phyloP scores from a whole-genome alignment of 1,139 yeast species.

The Saccharomyces hybrid region DNA sequence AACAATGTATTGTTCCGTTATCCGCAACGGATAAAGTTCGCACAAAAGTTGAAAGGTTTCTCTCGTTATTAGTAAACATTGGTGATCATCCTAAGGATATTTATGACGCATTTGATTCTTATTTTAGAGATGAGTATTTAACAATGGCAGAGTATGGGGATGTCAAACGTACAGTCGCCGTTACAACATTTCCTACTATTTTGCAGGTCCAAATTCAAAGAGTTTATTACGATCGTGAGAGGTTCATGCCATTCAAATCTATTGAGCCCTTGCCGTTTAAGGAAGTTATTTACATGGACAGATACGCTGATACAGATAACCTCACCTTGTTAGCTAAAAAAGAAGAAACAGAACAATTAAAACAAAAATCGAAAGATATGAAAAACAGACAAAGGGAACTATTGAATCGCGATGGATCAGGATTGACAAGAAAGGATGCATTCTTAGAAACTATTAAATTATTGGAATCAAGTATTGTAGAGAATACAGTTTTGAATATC shows the following conservation, averaged over 20 bases:
- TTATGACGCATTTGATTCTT: conserved; percentile 82
- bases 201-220: conserved; percentile 89
- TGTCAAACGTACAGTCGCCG: conserved; percentile 65
- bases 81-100: conserved; percentile 83
- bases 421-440: conserved; percentile 44
- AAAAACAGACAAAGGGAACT: conserved; percentile 39
- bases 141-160: conserved; percentile 58
- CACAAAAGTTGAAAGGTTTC: conserved; percentile 65
- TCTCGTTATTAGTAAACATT: conserved; percentile 73
- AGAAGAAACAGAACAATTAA: conserved; percentile 59
- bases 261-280: conserved; percentile 75
- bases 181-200: conserved; percentile 66
- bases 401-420: conserved; percentile 40
- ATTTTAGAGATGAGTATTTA: conserved; percentile 65
- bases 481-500: conserved; percentile 34
- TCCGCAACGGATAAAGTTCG: conserved; percentile 34
- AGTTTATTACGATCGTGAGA: conserved; percentile 76
- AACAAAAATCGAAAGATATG: conserved; percentile 43
- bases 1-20: conserved; percentile 45
- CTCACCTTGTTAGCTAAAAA: conserved; percentile 44
- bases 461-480: conserved; percentile 38
- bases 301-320: conserved; percentile 73
- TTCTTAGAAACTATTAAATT: conserved; percentile 50
- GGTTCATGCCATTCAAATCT: conserved; percentile 71
- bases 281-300: conserved; percentile 72